Percentiles rank a stretch among this genome's conserved stretches.
These are phyloP conservation scores for Cercophora samala DNA, from an alignment of 495 filamentous ascomycete species.

Conservation along the genomic window DNA sequence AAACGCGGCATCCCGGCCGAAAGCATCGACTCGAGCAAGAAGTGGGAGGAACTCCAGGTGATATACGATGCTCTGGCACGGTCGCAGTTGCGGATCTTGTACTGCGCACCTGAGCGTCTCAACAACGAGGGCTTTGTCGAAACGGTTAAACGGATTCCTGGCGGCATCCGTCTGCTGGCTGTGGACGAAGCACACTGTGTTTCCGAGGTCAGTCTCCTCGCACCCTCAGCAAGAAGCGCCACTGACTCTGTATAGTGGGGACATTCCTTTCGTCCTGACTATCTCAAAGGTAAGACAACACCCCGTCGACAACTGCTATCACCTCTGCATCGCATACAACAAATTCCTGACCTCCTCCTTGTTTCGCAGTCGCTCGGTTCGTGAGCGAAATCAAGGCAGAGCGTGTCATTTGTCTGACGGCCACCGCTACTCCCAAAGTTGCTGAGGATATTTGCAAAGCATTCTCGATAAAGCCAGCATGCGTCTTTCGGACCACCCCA, in stretches of 20 bases:
- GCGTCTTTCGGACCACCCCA: constrained; percentile 53
- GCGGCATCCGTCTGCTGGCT: constrained; percentile 54
- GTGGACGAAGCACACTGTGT: constrained; percentile 61
- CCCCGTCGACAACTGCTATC: not conserved
- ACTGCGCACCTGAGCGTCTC: constrained; percentile 56
- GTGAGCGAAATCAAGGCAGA: constrained; percentile 54
- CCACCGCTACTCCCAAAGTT: constrained; percentile 56
- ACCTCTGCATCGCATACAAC: not conserved
- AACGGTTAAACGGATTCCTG: constrained; percentile 47
- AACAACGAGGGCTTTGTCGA: constrained; percentile 58
- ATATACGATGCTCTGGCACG: constrained; percentile 45
- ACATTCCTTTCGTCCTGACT: constrained; percentile 57
- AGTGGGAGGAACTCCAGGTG: constrained; percentile 41
- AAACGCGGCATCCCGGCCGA: constrained; percentile 49
- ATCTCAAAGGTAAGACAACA: constrained; percentile 43
- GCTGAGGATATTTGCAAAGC: constrained; percentile 50
- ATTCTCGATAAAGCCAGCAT: constrained; percentile 47
- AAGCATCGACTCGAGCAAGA: constrained; percentile 53
- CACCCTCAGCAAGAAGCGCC: not conserved
- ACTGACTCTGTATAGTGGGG: constrained; percentile 45
- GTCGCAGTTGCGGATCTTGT: constrained; percentile 50
- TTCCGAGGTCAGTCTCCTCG: constrained; percentile 35
- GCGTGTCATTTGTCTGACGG: constrained; percentile 55
- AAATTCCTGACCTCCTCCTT: constrained; percentile 1
- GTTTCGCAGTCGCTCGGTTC: constrained; percentile 51